Base-by-base conservation (phyloP, 2,329 filamentous ascomycete genomes). In the Cordyceps cateniannulata region DNA sequence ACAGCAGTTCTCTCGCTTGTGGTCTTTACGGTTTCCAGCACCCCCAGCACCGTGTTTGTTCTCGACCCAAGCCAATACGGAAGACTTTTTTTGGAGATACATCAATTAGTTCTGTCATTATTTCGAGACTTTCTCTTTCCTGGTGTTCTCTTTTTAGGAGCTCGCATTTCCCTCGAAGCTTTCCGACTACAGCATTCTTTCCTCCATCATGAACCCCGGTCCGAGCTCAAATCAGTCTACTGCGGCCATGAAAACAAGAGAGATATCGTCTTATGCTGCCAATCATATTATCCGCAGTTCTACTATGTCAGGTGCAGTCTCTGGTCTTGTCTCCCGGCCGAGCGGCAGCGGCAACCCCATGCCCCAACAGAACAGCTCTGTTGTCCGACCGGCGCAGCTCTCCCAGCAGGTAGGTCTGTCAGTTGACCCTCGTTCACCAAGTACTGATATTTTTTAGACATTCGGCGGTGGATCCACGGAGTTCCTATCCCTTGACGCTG, bases 231-330 rank as follows among this genome's bases (percentile, higher is more conserved):
- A 25, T n/a, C 38, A 16, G 27, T 44, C 48, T n/a, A 35, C 2
- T 45, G 10, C 52, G 27, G 29, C 40, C 49, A 40, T 60, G 29
- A 54, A 48, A 20, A 53, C 58, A 20, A 54, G 50, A 16, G 58
- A 60, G 44, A 60, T 60, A 60, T 25, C 58, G 5, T 54, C 50
- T 35, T 60, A 60, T 14, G 58, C 58, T 10, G 54, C 58, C 22
- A 60, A 42, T 12, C 20, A 60, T 38, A 48, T 53, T 27, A 22
- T 45, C n/a, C 40, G n/a, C 22, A 18, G 32, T 60, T 24, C 58
- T 18, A 32, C 32, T 6, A 14, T 20, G 14, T 6, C 20, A n/a
- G 32, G 24, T n/a, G 32, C 48, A 22, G 18, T 42, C 22, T n/a
- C 24, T 42, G 10, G 6, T 44, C 20, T 20, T 10, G 12, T 3